Evolutionary conservation across 1,284 basidiomycete genomes (phyloP), one percentile per base, ranked within the genome.

Genomic region (Bondarzewia mesenterica): DNA sequence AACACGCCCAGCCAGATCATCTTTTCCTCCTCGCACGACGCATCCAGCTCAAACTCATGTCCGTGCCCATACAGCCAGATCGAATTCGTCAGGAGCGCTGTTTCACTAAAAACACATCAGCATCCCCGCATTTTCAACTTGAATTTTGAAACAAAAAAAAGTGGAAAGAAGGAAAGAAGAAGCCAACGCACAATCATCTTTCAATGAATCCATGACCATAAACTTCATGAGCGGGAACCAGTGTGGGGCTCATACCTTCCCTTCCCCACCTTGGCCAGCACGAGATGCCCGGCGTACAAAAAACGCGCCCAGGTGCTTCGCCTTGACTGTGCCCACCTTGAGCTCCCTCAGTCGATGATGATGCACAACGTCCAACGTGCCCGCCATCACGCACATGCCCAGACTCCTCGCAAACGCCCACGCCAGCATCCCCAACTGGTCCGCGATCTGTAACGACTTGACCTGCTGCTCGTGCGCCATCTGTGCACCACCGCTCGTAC

Each of bases 291-390:
- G 14, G 89, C 90, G 60, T 93, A 97, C 42, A n/a, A 97, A 69
- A 63, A 96, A 94, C 8, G 87, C 89, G 32, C 88, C 92, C 16
- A 91, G 72, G 63, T 94, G 93, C 62, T 88, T 90, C 52, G 90
- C 86, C 59, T 82, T 85, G 54, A 87, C 71, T 21, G 75, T 75
- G 38, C 71, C 63, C 7, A 60, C 64, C 38, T 63, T 43, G 69
- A 54, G 25, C 63, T 55, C 45, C 65, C 67, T 5, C 15, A 61
- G 59, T 12, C 65, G 60, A 51, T 76, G 74, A 60, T 84, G 46
- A 61, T 89, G 80, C 51, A 93, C 78, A 37, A 92, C 84, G 57
- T 94, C 91, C 54, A 95, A 66, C 2, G 88, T 81, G 15, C 92
- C 92, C 4, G 85, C 82, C 39, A 94, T 74, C 35, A 82, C 63